Evolutionary conservation across 129 eudicot genomes (phyloP).

Genomic region (Lonicera japonica): DNA sequence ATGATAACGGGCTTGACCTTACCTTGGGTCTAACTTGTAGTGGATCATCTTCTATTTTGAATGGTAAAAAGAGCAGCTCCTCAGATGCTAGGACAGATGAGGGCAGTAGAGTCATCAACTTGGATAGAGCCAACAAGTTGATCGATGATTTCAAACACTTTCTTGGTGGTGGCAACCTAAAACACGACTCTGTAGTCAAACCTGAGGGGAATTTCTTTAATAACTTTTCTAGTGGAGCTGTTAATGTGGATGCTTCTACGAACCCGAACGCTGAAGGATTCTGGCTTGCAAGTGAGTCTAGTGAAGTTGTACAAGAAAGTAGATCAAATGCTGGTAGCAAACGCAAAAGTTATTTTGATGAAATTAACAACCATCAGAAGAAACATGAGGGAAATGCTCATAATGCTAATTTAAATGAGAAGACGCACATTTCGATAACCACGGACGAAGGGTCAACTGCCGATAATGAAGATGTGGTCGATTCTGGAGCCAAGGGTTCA

Average conservation of each 20-base stretch:
- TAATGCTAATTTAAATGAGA: conserved; percentile 34
- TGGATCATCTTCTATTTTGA: conserved; percentile 41
- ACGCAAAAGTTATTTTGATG: conserved; percentile 58
- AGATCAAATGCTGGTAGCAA: conserved; percentile 38
- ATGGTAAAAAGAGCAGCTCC: conserved; percentile 42
- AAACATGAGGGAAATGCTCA: too few relatives aligned
- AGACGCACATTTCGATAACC: conserved; percentile 62
- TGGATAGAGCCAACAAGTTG: conserved; percentile 74
- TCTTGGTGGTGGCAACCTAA: conserved; percentile 63
- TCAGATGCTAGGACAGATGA: conserved; percentile 54
- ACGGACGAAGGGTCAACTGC: conserved; percentile 95
- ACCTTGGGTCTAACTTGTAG: conserved; percentile 56
- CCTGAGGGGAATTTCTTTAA: conserved; percentile 56
- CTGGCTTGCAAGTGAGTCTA: conserved; percentile 38
- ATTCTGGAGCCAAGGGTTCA: conserved; percentile 80
- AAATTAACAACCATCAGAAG: too few relatives aligned
- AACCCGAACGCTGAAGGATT: conserved; percentile 27
- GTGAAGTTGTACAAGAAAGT: conserved; percentile 39
- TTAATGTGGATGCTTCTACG: conserved; percentile 41
- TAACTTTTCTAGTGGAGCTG: conserved; percentile 37
- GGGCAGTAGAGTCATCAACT: too few relatives aligned
- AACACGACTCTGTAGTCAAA: too few relatives aligned
- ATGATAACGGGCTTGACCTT: conserved; percentile 68
- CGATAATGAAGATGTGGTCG: conserved; percentile 90
- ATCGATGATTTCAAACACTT: conserved; percentile 82